phyloP scores from a whole-genome alignment of 306 rosid species.

The Aeschynomene evenia region DNA sequence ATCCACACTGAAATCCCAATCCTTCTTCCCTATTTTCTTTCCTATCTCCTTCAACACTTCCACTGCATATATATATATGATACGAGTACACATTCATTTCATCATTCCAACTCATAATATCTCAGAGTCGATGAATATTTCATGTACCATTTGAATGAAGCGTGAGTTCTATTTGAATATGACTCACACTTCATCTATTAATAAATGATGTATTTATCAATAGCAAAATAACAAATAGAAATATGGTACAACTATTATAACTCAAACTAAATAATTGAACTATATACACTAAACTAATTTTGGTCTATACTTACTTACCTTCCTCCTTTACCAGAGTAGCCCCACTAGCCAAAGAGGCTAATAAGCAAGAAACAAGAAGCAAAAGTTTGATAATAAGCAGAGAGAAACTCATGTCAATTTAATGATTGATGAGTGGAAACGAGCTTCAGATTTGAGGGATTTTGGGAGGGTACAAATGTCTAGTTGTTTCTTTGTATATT shows the following conservation, averaged over 20 bases:
- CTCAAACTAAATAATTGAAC: too few relatives aligned
- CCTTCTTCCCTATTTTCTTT: slow-evolving; percentile 24
- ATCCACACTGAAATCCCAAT: slow-evolving; percentile 31
- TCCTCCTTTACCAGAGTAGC: slow-evolving; percentile 31
- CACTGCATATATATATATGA: too few relatives aligned
- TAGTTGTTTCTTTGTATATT: background rate
- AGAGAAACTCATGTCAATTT: slow-evolving; percentile 9
- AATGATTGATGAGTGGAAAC: slow-evolving; percentile 1
- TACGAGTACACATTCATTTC: background rate
- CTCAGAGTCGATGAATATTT: too few relatives aligned
- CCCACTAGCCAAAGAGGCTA: slow-evolving; percentile 24
- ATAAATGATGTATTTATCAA: too few relatives aligned
- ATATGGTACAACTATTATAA: too few relatives aligned
- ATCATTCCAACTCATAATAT: too few relatives aligned
- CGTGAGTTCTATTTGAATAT: too few relatives aligned
- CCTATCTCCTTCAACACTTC: slow-evolving; percentile 30
- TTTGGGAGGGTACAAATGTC: background rate
- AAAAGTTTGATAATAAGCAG: slow-evolving; percentile 4
- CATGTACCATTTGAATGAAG: too few relatives aligned
- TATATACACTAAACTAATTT: too few relatives aligned
- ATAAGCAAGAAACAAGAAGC: slow-evolving; percentile 13
- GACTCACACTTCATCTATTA: too few relatives aligned
- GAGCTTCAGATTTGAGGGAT: background rate
- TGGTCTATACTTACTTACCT: too few relatives aligned
- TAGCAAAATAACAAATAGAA: too few relatives aligned